phyloP scores from a whole-genome alignment of 345 rosid species.

The Draba incana region DNA sequence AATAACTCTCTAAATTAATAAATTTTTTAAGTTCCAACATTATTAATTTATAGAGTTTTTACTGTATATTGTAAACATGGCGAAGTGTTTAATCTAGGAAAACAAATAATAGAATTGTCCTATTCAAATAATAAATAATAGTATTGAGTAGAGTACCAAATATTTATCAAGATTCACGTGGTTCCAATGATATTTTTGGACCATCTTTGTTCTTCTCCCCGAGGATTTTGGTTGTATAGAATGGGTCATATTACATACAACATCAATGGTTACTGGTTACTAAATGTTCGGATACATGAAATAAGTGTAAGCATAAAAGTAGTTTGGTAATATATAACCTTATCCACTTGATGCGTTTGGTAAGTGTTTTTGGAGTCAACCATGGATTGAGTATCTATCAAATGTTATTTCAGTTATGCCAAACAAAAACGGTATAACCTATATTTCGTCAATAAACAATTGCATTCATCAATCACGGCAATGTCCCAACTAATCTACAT shows the following conservation, averaged over 20 bases:
- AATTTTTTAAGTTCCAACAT: no score
- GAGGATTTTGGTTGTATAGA: conserved; percentile 32
- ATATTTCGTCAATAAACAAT: neutral
- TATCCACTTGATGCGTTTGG: neutral
- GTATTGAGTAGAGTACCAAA: conserved; percentile 39
- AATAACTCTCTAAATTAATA: no score
- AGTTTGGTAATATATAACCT: neutral
- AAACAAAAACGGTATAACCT: neutral
- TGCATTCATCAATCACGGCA: no score
- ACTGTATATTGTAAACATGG: no score
- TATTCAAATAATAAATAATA: conserved; percentile 39
- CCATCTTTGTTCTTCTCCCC: conserved; percentile 44
- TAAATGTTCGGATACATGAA: neutral
- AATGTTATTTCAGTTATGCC: neutral
- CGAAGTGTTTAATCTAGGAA: neutral
- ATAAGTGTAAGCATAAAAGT: neutral
- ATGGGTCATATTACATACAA: conserved; percentile 28
- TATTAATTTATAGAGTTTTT: no score
- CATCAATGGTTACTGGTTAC: neutral
- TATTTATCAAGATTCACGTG: conserved; percentile 46
- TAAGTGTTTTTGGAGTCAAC: neutral
- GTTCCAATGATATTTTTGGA: conserved; percentile 42
- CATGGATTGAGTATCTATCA: neutral
- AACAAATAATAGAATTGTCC: conserved; percentile 36
- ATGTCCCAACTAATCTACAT: neutral